Conservation (phyloP, 768 basidiomycete species). For the Lyophyllum decastes region DNA sequence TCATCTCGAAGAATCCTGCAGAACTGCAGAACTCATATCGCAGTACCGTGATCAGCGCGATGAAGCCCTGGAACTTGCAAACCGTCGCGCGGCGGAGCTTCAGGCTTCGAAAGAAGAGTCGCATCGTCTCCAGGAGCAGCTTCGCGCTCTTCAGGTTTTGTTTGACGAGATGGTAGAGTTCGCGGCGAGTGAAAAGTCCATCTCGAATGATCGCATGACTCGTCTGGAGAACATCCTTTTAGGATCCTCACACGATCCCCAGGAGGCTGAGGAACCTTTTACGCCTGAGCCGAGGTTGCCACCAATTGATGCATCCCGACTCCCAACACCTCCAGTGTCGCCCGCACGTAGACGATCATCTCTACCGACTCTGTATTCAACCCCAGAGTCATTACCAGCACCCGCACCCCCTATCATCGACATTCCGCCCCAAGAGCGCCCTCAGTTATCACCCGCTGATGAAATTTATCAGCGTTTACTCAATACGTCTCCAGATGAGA, state of each 20-base stretch:
- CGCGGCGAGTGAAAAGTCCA: neutral
- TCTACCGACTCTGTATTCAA: neutral
- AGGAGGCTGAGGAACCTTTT: neutral
- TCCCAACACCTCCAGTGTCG: constrained; percentile 2
- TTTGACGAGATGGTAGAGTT: constrained; percentile 7
- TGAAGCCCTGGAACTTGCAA: constrained; percentile 14
- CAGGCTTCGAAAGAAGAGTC: constrained; percentile 19
- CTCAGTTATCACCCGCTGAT: neutral
- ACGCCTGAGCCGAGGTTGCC: neutral
- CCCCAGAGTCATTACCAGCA: neutral
- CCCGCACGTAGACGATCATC: neutral
- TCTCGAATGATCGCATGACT: neutral
- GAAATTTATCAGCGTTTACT: neutral
- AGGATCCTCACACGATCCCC: neutral
- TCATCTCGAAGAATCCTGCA: constrained; percentile 2
- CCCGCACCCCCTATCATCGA: neutral
- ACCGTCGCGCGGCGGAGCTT: constrained; percentile 14
- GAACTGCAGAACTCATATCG: constrained; percentile 10
- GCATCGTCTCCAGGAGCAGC: constrained; percentile 18
- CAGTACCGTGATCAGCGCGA: constrained; percentile 21
- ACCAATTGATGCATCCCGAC: neutral
- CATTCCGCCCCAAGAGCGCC: neutral
- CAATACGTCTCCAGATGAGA: neutral
- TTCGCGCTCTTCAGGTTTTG: constrained; percentile 19
- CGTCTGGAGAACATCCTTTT: neutral